phyloP scores from a whole-genome alignment of 352 stramenopile genomes.

The Globisporangium rhizosaccharum region DNA sequence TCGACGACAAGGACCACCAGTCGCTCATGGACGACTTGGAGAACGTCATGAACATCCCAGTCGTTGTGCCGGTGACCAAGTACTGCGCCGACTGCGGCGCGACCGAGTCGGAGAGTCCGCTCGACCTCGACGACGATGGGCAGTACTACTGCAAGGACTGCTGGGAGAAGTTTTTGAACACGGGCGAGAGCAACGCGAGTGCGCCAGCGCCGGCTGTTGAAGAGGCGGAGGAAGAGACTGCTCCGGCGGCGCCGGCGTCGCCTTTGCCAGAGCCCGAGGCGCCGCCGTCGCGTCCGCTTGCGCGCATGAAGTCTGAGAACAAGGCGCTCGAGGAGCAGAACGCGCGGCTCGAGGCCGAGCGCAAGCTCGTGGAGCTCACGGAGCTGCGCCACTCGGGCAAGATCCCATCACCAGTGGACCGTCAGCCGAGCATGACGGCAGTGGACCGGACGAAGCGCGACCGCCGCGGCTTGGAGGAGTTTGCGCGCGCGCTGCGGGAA shows the following conservation, averaged over 20 bases:
- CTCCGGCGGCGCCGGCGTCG: not conserved
- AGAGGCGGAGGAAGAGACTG: not conserved
- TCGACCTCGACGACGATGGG: slow-evolving; percentile 77
- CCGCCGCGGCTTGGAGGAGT: slow-evolving; percentile 68
- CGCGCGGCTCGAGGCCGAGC: slow-evolving; percentile 71
- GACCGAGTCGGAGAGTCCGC: slow-evolving; percentile 68
- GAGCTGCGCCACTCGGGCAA: slow-evolving; percentile 62
- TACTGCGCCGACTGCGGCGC: slow-evolving; percentile 77
- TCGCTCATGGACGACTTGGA: slow-evolving; percentile 74
- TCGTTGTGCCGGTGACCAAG: slow-evolving; percentile 69
- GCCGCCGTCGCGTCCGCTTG: slow-evolving; percentile 20
- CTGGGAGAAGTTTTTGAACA: slow-evolving; percentile 79
- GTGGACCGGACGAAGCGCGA: slow-evolving; percentile 63
- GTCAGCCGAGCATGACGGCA: slow-evolving; percentile 42
- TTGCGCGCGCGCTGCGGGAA: slow-evolving; percentile 70
- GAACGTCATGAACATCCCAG: slow-evolving; percentile 75
- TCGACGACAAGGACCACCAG: slow-evolving; percentile 60
- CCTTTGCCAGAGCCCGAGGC: slow-evolving; percentile 25
- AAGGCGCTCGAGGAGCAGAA: slow-evolving; percentile 70
- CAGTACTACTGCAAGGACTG: slow-evolving; percentile 88
- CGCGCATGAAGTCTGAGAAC: slow-evolving; percentile 35
- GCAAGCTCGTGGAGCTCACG: slow-evolving; percentile 79
- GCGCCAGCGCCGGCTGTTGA: not conserved
- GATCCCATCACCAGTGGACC: slow-evolving; percentile 42
- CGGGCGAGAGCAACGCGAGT: slow-evolving; percentile 17